Base-by-base conservation (phyloP, 2,329 filamentous ascomycete genomes). In the Lecanicillium sp. region DNA sequence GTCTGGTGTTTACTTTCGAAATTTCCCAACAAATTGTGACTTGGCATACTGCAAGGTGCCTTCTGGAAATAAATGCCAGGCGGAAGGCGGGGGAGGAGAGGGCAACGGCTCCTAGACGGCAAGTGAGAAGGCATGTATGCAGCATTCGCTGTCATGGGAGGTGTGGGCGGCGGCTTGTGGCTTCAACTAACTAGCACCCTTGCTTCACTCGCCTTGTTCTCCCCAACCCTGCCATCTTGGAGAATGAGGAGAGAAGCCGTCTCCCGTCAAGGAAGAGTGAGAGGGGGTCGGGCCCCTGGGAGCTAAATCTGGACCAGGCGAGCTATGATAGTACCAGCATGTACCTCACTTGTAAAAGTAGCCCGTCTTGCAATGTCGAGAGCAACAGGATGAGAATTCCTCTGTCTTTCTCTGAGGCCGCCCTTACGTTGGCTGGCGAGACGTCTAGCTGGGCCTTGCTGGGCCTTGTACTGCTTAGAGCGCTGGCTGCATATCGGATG, bases 351-450 rank as follows among this genome's bases (percentile, higher is more conserved):
- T 7, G 6, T 3, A 10, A 38, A 21, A n/a, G 11, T 29, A 26
- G 42, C 43, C 23, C 12, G 23, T 36, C 23, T 36, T 23, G 42
- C 32, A 38, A 3, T 30, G 43, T 45, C 33, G 43, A 38, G 33
- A 45, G 42, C 29, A 33, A 29, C 32, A 44, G 29, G 32, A 44
- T 8, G 23, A 29, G 42, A n/a, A n/a, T n/a, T n/a, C n/a, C n/a
- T n/a, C n/a, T n/a, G n/a, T n/a, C n/a, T n/a, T n/a, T n/a, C n/a
- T n/a, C n/a, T n/a, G n/a, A n/a, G n/a, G n/a, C n/a, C n/a, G n/a
- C n/a, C n/a, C n/a, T n/a, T n/a, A n/a, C n/a, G n/a, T n/a, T n/a
- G n/a, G n/a, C n/a, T n/a, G n/a, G n/a, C n/a, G n/a, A n/a, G n/a
- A n/a, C n/a, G n/a, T n/a, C n/a, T n/a, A n/a, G n/a, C n/a, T n/a